Base-by-base conservation (phyloP, 2,329 filamentous ascomycete genomes). In the Fusarium armeniacum region DNA sequence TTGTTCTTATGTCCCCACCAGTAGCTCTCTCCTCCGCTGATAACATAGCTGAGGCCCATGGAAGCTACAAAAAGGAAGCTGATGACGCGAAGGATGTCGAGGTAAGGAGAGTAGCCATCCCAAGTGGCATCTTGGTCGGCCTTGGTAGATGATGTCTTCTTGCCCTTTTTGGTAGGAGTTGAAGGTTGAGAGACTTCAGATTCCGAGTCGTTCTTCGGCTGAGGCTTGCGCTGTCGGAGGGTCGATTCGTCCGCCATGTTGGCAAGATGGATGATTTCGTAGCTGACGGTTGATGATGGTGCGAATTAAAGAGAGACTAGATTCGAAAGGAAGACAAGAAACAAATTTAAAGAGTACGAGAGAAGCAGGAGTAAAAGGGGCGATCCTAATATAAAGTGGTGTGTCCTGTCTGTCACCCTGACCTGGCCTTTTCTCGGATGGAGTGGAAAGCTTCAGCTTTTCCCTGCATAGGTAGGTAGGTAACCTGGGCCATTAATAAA, bases 31-130 rank as follows among this genome's bases (percentile, higher is more conserved):
- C 91, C 91, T 66, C 86, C 84, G 45, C 91, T 93, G 72, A 92
- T 84, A 69, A 94, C 87, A 80, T 94, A 95, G 81, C 91, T 94
- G 57, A 94, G 83, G 20, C 87, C 89, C 74, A 85, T 88, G 26
- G 89, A 92, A 47, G 90, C 86, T 44, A 93, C 72, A 35, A 91
- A 70, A 16, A 94, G 79, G 57, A 92, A 92, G 33, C 85, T 85
- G 46, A 94, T 75, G 32, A 94, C 85, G 33, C 92, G 90, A 62
- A 93, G 79, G 55, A 92, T 78, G 77, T 95, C 93, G 35, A 93
- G 81, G 80, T 81, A 85, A 13, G 81, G 81, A 64, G 77, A 83
- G 71, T 84, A 84, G 26, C 74, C 74, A 46, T 94, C 90, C 67
- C 67, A 70, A 22, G 58, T 50, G 76, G 71, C 87, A 62, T 91